Percentiles rank a stretch among this genome's conserved stretches.
Conservation (phyloP, 306 rosid genomes). For the Fagus crenata region DNA sequence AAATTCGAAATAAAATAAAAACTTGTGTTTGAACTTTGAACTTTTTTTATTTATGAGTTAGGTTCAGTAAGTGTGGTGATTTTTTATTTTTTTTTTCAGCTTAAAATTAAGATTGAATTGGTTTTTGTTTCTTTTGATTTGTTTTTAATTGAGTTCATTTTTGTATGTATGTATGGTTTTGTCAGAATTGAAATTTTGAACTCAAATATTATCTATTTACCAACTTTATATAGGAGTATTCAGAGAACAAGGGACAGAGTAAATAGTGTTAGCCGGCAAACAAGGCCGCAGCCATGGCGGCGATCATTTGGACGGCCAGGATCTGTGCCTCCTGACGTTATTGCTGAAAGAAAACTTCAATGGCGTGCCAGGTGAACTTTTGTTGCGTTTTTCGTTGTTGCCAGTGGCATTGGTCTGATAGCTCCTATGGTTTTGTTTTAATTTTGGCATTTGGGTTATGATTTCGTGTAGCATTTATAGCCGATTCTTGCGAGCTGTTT, state of each 20-base stretch:
- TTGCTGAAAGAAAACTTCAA: constrained; percentile 48
- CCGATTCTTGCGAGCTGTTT: constrained; percentile 37
- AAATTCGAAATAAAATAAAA: too few species aligned
- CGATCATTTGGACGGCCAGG: constrained; percentile 59
- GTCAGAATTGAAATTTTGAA: constrained; percentile 7
- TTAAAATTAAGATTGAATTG: neutral
- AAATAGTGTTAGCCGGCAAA: constrained; percentile 25
- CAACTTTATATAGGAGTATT: constrained; percentile 25
- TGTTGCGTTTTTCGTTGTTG: neutral
- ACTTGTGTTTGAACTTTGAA: too few species aligned
- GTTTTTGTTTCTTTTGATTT: neutral
- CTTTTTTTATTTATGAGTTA: too few species aligned
- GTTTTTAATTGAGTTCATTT: neutral
- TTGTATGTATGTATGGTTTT: neutral
- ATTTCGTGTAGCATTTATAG: constrained; percentile 37
- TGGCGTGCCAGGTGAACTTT: constrained; percentile 56
- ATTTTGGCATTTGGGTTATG: constrained; percentile 3
- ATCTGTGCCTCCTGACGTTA: constrained; percentile 32
- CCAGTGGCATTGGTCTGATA: neutral
- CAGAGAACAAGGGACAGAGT: constrained; percentile 22
- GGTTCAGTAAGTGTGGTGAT: too few species aligned
- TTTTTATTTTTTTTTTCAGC: too few species aligned
- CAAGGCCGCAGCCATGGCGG: constrained; percentile 52
- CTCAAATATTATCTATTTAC: neutral
- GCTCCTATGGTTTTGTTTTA: neutral